Evolutionary conservation across 2,329 filamentous ascomycete species (phyloP).

Genomic region (Phialophora expanda): DNA sequence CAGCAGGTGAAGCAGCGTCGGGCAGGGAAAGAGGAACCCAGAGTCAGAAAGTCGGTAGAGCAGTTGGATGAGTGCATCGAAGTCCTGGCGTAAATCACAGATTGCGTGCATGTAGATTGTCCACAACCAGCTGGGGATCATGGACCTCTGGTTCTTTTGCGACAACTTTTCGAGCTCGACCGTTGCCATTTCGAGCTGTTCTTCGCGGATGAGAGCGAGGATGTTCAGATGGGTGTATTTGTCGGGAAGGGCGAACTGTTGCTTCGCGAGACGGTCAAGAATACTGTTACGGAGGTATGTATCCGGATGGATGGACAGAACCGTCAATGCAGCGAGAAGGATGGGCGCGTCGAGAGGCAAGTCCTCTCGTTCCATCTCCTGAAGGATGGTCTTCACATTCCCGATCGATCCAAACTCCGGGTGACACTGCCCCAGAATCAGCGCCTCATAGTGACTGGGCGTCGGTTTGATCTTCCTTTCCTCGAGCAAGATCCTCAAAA

Average conservation of each 20-base stretch:
- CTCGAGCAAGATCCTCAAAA: slow-evolving; percentile 48
- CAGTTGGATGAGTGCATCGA: slow-evolving; percentile 76
- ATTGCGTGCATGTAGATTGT: slow-evolving; percentile 78
- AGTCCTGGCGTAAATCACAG: slow-evolving; percentile 67
- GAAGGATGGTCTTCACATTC: slow-evolving; percentile 67
- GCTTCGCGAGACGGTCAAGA: slow-evolving; percentile 66
- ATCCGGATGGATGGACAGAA: slow-evolving; percentile 82
- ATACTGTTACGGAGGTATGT: slow-evolving; percentile 75
- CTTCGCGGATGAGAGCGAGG: slow-evolving; percentile 77
- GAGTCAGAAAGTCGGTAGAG: slow-evolving; percentile 63
- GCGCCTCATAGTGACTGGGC: slow-evolving; percentile 66
- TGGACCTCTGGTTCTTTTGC: slow-evolving; percentile 48
- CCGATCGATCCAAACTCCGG: slow-evolving; percentile 68
- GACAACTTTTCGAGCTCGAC: slow-evolving; percentile 71
- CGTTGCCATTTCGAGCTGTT: slow-evolving; percentile 80
- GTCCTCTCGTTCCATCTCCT: slow-evolving; percentile 69
- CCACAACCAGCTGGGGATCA: slow-evolving; percentile 73
- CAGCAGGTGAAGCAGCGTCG: slow-evolving; percentile 74
- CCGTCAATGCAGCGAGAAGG: slow-evolving; percentile 74
- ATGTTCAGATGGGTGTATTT: slow-evolving; percentile 70
- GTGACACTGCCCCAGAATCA: slow-evolving; percentile 74
- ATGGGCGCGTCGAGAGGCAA: slow-evolving; percentile 69
- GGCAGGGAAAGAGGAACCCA: slow-evolving; percentile 55
- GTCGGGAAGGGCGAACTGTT: slow-evolving; percentile 70
- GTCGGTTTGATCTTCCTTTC: slow-evolving; percentile 47